Evolutionary conservation across 768 basidiomycete genomes (phyloP), one percentile per base, ranked within the genome.

Genomic region (Trametes sanguinea): DNA sequence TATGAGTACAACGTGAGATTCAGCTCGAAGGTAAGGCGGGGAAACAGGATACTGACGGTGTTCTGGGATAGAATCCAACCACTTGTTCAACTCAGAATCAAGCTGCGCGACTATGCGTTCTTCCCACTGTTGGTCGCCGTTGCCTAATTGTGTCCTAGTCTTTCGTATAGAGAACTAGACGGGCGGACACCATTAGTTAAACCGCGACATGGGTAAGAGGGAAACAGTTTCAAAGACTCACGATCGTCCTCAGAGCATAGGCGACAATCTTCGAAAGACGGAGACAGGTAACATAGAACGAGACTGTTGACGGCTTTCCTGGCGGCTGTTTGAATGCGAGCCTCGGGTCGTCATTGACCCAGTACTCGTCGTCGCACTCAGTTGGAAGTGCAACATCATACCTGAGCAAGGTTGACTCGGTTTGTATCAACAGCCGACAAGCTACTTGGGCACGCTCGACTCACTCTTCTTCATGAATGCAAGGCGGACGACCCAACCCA

Each of bases 71-170:
- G 81, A 78, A 56, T 89, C 86, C 51, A 88, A 80, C 91, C 91
- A 93, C n/a, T 83, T 80, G 65, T 92, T 91, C 68, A 93, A 75
- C 2, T 85, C 83, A 3, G 87, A 86, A 74, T 93, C 91, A 4
- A 93, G 77, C 58, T 90, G 88, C 7, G 84, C 81, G 4, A 93
- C 85, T 22, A 86, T 80, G 42, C 83, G 81, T 56, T 87, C 81
- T 56, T 88, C 86, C 74, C 85, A 90, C 58, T 85, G 73, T 63
- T 62, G 75, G 59, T 85, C 78, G 17, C 76, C 76, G 48, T 80
- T 79, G 42, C 82, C 82, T 27, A 83, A 74, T 4, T 84, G 72
- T 7, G 85, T 74, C 67, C 83, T 83, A 1, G 82, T 80, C 67
- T 84, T 85, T 69, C 86, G 90, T 67, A 87, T 85, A 11, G 89